Percentiles rank a stretch among this genome's conserved stretches.
These are phyloP conservation scores for Cladosporium sp. DNA, from an alignment of 2,329 filamentous ascomycete genomes.

Conservation along the genomic window DNA sequence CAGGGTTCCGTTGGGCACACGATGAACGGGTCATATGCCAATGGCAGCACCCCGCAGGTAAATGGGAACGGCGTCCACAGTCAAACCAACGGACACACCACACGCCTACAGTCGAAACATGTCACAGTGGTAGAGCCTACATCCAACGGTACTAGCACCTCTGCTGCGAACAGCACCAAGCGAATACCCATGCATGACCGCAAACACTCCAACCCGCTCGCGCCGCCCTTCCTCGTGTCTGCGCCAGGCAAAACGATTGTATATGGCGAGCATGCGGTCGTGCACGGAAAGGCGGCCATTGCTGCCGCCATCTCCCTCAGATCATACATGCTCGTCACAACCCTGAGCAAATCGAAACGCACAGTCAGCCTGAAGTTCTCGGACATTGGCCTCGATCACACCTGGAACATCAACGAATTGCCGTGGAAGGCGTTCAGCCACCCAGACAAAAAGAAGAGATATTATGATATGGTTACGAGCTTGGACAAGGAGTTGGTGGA, in stretches of 20 bases:
- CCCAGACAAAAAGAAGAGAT: constrained; percentile 85
- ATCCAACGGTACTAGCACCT: neutral
- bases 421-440: constrained; percentile 81
- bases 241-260: constrained; percentile 98
- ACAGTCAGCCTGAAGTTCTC: constrained; percentile 86
- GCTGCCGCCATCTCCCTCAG: constrained; percentile 91
- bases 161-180: neutral
- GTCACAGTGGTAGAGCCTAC: constrained; percentile 1
- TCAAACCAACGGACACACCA: constrained; percentile 4
- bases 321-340: constrained; percentile 93
- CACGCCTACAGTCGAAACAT: constrained; percentile 9
- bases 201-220: constrained; percentile 52
- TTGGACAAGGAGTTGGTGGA: constrained; percentile 79
- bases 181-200: constrained; percentile 17
- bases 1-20: constrained; percentile 2
- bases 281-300: constrained; percentile 92
- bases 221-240: constrained; percentile 95
- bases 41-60: constrained; percentile 3
- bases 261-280: constrained; percentile 96
- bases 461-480: constrained; percentile 76
- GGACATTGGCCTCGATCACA: constrained; percentile 84
- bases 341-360: constrained; percentile 84
- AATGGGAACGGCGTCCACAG: constrained; percentile 5
- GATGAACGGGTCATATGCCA: constrained; percentile 12
- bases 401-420: constrained; percentile 88